These are phyloP conservation scores for Luffa acutangula DNA, from an alignment of 306 rosid genomes.

Conservation along the genomic window DNA sequence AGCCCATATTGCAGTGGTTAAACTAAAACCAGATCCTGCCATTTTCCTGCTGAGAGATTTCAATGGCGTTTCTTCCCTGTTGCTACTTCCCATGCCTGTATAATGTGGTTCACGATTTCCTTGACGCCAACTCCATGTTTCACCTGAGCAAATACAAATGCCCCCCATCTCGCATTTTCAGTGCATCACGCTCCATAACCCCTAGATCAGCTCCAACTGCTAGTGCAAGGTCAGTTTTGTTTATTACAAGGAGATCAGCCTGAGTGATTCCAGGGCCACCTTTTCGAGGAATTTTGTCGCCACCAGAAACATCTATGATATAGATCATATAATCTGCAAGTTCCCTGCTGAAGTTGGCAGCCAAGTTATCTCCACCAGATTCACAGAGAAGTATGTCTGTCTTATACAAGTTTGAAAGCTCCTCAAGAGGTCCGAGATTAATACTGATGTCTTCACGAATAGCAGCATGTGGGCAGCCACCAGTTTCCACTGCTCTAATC, in stretches of 20 bases:
- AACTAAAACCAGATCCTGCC: neutral
- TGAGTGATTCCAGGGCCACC: conserved; percentile 99
- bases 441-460: conserved; percentile 93
- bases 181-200: conserved; percentile 91
- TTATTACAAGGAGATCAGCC: conserved; percentile 97
- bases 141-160: conserved; percentile 97
- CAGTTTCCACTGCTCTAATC: conserved; percentile 94
- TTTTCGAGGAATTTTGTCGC: conserved; percentile 96
- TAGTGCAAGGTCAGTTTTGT: conserved; percentile 88
- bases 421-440: conserved; percentile 92
- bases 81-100: conserved; percentile 59
- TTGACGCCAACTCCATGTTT: conserved; percentile 73
- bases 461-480: conserved; percentile 97
- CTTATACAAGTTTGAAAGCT: conserved; percentile 69
- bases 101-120: conserved; percentile 61
- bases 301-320: conserved; percentile 92
- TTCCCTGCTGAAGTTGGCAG: conserved; percentile 98
- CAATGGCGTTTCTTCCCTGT: conserved; percentile 65
- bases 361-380: conserved; percentile 99
- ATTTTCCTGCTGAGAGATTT: neutral
- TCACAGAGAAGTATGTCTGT: conserved; percentile 92
- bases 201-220: conserved; percentile 94
- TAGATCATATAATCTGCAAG: conserved; percentile 94
- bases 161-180: conserved; percentile 93
- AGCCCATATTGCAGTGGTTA: neutral